Evolutionary conservation across 805 yeast species (phyloP).

Genomic region (Kodamaea lidongshanica): DNA sequence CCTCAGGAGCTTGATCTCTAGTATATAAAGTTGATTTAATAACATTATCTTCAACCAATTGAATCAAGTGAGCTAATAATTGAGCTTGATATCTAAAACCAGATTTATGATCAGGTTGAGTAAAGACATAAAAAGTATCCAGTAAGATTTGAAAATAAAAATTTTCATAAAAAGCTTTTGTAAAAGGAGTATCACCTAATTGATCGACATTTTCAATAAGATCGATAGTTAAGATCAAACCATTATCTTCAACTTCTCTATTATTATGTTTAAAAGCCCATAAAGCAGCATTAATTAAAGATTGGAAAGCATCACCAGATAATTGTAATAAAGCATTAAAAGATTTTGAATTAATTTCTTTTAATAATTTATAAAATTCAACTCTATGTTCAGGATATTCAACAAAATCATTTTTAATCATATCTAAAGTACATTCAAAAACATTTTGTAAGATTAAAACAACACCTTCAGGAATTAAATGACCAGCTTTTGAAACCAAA

Average conservation of each 20-base stretch:
- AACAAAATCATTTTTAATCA: conserved; percentile 92
- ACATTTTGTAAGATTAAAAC: conserved; percentile 82
- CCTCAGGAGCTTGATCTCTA: conserved; percentile 75
- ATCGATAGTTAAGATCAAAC: conserved; percentile 78
- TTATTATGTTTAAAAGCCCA: conserved; percentile 99
- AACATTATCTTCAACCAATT: conserved; percentile 69
- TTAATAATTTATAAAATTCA: conserved; percentile 84
- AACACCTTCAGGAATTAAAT: conserved; percentile 81
- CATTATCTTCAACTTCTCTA: conserved; percentile 92
- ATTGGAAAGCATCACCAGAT: conserved; percentile 87
- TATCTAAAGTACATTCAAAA: conserved; percentile 87
- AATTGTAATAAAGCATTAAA: conserved; percentile 82
- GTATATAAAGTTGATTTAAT: conserved; percentile 74
- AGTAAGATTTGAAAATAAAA: conserved; percentile 84
- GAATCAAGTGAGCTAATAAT: conserved; percentile 75
- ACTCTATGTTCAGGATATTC: conserved; percentile 98
- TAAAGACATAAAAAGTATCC: conserved; percentile 87
- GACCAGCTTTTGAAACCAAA: conserved; percentile 81
- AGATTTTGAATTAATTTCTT: conserved; percentile 78
- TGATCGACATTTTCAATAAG: conserved; percentile 78
- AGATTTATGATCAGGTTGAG: conserved; percentile 96
- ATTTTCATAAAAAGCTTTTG: conserved; percentile 80
- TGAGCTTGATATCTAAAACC: conserved; percentile 88
- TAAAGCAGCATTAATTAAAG: conserved; percentile 85
- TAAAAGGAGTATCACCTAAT: conserved; percentile 63